Conservation (phyloP, 768 basidiomycete genomes). For the Galerina sulciceps region DNA sequence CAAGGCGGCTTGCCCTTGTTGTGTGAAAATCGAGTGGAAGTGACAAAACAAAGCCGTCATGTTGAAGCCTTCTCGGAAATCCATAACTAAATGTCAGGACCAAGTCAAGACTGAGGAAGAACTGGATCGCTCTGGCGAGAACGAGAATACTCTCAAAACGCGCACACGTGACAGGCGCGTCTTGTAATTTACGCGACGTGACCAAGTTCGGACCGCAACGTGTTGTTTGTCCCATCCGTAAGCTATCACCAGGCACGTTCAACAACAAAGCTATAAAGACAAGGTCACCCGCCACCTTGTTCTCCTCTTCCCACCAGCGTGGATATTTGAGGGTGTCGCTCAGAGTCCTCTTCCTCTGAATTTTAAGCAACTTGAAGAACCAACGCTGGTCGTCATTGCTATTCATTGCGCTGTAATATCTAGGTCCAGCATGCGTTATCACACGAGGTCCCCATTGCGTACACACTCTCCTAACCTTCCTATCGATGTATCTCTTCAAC, state of each 20-base stretch:
- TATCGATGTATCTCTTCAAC: slow-evolving; percentile 5
- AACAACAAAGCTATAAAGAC: slow-evolving; percentile 2
- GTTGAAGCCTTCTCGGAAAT: too few species aligned
- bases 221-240: slow-evolving; percentile 11
- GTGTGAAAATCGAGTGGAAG: not conserved
- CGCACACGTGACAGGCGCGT: slow-evolving; percentile 22
- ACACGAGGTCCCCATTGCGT: slow-evolving; percentile 4
- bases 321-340: not conserved
- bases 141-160: too few species aligned
- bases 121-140: too few species aligned
- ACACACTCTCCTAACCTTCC: slow-evolving; percentile 1
- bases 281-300: not conserved
- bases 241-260: slow-evolving; percentile 17
- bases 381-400: slow-evolving; percentile 3
- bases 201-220: not conserved
- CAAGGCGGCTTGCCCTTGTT: not conserved
- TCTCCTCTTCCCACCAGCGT: not conserved
- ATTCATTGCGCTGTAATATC: not conserved
- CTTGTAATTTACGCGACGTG: slow-evolving; percentile 8
- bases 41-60: too few species aligned
- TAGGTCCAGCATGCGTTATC: slow-evolving; percentile 10
- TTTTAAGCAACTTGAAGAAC: not conserved
- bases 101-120: too few species aligned
- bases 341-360: not conserved
- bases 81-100: too few species aligned